Conservation (phyloP, 2,329 filamentous ascomycete genomes). For the Colletotrichum plurivorum region DNA sequence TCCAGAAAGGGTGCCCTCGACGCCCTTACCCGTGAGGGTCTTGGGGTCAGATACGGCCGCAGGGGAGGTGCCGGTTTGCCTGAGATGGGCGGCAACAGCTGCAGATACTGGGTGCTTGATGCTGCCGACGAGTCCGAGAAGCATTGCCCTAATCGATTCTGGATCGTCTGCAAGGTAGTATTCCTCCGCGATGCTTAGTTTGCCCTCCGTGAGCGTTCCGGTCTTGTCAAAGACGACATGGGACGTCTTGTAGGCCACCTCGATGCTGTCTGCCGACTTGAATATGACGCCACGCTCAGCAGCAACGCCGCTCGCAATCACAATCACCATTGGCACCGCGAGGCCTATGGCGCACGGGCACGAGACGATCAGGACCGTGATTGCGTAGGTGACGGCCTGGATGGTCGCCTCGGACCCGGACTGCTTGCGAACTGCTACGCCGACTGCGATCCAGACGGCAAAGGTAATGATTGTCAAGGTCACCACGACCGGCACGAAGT, state of each 20-base stretch:
- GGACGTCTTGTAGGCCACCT: conserved; percentile 71
- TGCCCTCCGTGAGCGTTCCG: conserved; percentile 78
- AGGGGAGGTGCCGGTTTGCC: conserved; percentile 30
- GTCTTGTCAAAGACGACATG: conserved; percentile 88
- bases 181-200: conserved; percentile 60
- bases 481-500: conserved; percentile 78
- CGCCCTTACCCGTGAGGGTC: conserved; percentile 60
- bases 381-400: conserved; percentile 78
- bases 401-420: conserved; percentile 65
- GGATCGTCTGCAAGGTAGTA: conserved; percentile 44
- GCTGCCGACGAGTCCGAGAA: conserved; percentile 49
- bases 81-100: conserved; percentile 60
- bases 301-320: conserved; percentile 77
- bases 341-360: conserved; percentile 84
- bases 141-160: conserved; percentile 11
- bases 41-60: conserved; percentile 49
- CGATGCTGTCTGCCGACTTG: conserved; percentile 75
- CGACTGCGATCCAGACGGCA: conserved; percentile 75
- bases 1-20: conserved; percentile 53
- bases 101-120: conserved; percentile 67
- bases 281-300: conserved; percentile 78
- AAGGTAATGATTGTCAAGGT: conserved; percentile 72
- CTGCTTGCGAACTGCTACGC: conserved; percentile 55
- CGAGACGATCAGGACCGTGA: conserved; percentile 80
- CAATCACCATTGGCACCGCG: conserved; percentile 83